Base-by-base conservation (phyloP, 2,329 filamentous ascomycete genomes). In the Thielaviopsis populi region DNA sequence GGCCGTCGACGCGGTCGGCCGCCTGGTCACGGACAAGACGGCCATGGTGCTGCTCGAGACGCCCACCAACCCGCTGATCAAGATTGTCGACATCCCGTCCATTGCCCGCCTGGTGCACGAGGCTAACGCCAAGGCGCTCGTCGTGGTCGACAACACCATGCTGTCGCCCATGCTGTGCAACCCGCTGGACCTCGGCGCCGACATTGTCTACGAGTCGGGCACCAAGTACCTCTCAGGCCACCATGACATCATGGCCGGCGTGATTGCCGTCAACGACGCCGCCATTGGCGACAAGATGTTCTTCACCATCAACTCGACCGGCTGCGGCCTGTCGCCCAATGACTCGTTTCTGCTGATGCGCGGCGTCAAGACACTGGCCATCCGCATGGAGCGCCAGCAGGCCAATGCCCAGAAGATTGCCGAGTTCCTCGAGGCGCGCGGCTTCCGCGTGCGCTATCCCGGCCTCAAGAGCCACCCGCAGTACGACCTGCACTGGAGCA, bases 361-460 rank as follows among this genome's bases (percentile, higher is more conserved):
- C 65, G 94, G 94, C 19, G 85, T 99, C 73, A 99, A 99, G 79
- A 99, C 94, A 0, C 80, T 99, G 6, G 91, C 91, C 67, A 94
- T 99, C 63, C 91, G 94, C 70, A 96, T 99, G 91, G 94, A 99
- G 73, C 95, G 95, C 78, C 95, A 99, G 75, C 94, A 99, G 74
- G 78, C 85, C 65, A 99, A 95, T 70, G 91, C 95, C 0, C 88
- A 94, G 76, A 80, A 82, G 62, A 96, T 99, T 70, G 94, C 92
- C 59, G 85, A 90, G 70, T 99, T 96, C 73, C 85, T 99, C 62
- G 92, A 99, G 74, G 79, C 80, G 2, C 88, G 88, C 69, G 94
- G 95, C 60, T 99, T 99, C 82, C 88, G 87, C 68, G 94, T 99
- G 60, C 88, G 94, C 67, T 99, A 96, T 73, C 94, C 94, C 0